These are phyloP conservation scores for Nigrospora oryzae DNA, from an alignment of 2,329 filamentous ascomycete species.

Conservation along the genomic window DNA sequence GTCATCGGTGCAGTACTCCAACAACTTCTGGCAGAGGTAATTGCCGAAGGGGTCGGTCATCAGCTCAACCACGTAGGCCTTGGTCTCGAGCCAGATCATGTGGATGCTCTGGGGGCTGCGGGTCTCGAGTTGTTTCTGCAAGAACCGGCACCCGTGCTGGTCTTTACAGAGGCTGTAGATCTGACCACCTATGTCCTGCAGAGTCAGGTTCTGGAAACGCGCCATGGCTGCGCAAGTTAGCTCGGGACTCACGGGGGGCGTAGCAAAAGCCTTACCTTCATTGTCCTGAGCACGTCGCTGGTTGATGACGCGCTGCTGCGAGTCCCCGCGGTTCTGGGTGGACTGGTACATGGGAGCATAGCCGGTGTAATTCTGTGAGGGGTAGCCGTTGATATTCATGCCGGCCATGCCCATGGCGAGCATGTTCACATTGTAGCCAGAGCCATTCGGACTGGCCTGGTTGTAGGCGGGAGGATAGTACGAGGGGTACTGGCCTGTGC, in stretches of 20 bases:
- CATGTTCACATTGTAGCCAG: conserved; percentile 44
- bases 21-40: conserved; percentile 96
- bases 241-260: not conserved
- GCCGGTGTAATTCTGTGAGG: conserved; percentile 47
- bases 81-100: conserved; percentile 91
- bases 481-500: conserved; percentile 7
- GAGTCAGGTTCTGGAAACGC: conserved; percentile 73
- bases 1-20: conserved; percentile 91
- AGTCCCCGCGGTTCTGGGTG: conserved; percentile 50
- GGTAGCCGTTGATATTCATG: conserved; percentile 51
- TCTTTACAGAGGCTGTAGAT: conserved; percentile 94
- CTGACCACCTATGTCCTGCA: conserved; percentile 73
- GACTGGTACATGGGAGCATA: conserved; percentile 45
- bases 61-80: conserved; percentile 87
- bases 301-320: conserved; percentile 67
- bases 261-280: conserved; percentile 43
- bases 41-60: conserved; percentile 99
- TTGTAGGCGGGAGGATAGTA: conserved; percentile 24
- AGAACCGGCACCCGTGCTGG: conserved; percentile 91
- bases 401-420: conserved; percentile 61
- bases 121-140: conserved; percentile 96
- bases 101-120: conserved; percentile 75
- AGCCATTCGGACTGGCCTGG: conserved; percentile 13
- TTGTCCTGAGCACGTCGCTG: conserved; percentile 67
- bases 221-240: conserved; percentile 51